Base-by-base conservation (phyloP, 331 rosid genomes). In the Dryas integrifolia region DNA sequence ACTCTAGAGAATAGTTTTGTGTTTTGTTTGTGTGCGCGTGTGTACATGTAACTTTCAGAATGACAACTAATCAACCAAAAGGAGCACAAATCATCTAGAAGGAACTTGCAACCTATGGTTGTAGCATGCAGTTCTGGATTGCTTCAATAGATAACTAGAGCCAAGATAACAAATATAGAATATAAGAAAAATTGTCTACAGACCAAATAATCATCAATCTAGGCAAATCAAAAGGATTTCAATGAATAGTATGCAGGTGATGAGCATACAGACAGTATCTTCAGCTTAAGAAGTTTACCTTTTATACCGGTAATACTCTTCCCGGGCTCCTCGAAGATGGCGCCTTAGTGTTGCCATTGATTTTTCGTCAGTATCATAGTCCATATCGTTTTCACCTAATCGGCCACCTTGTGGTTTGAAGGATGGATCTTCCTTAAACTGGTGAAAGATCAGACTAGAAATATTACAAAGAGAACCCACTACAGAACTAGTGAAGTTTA, bases 291-390 rank as follows among this genome's bases (percentile, higher is more conserved):
- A 75, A 41, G 16, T 67, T 76, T 82, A 91, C 98, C 98, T 91
- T 84, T 88, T 91, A 74, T 85, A 91, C 48, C 98, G 89, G 74
- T 86, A 86, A 86, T 91, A 94, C 81, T 83, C 92, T 79, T 91
- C 97, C 68, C 85, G 82, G 70, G 98, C 88, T 80, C 86, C 80
- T 72, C 97, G 96, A 63, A 94, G 96, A 85, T 89, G 92, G 61
- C 96, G 92, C 80, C 97, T 84, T 45, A 94, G 88, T 40, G 89
- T 84, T 69, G 98, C 98, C 98, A 94, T 91, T 69, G 98, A 94
- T 82, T 94, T 94, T 83, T 94, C 96, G 58, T 94, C 98, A n/a
- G 96, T 89, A 82, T 94, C 98, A 67, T 91, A 94, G 82, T 94
- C 97, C 88, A 94, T 89, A 76, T 91, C 96, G 3, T 83, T 89